Evolutionary conservation across 179 eudicot genomes (phyloP), one percentile per base, ranked within the genome.

Genomic region (Nepenthes alata): DNA sequence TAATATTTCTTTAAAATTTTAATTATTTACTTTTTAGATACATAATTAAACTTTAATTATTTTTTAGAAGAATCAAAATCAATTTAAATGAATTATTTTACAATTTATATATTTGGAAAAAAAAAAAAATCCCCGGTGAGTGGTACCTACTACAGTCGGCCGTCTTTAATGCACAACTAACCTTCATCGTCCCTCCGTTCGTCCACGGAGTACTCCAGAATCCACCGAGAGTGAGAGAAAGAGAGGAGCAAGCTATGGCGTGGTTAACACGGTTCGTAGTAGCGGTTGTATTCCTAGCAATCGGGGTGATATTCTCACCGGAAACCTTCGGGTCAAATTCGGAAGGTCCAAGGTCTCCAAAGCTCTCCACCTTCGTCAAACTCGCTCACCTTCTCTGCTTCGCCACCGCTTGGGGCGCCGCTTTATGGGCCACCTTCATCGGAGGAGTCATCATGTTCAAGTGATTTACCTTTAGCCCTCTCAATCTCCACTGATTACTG

Each of bases 381-480:
- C 77, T 91, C 6, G 75, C 83, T 11, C 98, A 91, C 61, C 81
- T 91, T 5, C 85, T 91, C 10, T 83, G 91, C 71, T 91, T 89
- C 80, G 77, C 98, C 63, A 86, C 98, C 9, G 95, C 98, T 7
- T 91, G 80, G 77, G 98, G 98, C 52, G 89, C 98, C 8, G 96
- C 98, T 37, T 69, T 91, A 4, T 91, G 98, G 96, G 96, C 87
- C 76, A 89, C 96, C 67, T 88, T 91, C 85, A 84, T 91, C 66
- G 98, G 98, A 45, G 98, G 98, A 61, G 89, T 91, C 85, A 91
- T 91, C 80, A 91, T 91, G 98, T 91, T 89, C 87, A 89, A 86
- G 96, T 89, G 70, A 25, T 3, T 4, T 3, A 13, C 35, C 11
- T 6, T 14, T 35, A 15, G 9, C 3, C 35, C 59, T 53, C 6